Evolutionary conservation across 768 basidiomycete genomes (phyloP).

Genomic region (Botryobasidium botryosum): DNA sequence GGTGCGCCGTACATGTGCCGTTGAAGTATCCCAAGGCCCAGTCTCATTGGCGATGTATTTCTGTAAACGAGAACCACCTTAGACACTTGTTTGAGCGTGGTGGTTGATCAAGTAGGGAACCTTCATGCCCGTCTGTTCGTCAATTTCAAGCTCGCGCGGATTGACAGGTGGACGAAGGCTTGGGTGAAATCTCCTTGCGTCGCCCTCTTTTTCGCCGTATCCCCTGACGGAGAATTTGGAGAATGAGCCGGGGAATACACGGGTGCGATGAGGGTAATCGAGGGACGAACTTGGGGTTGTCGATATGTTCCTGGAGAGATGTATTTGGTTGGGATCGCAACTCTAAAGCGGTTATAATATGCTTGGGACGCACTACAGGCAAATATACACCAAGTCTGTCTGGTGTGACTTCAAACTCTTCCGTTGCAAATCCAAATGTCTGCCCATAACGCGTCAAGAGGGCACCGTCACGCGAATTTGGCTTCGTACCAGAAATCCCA

Average conservation of each 20-base stretch:
- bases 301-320: constrained; percentile 56
- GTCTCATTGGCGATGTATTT: constrained; percentile 75
- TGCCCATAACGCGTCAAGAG: not conserved
- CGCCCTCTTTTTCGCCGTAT: constrained; percentile 65
- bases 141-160: constrained; percentile 70
- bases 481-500: constrained; percentile 60
- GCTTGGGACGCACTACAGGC: constrained; percentile 27
- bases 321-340: not conserved
- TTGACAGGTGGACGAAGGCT: constrained; percentile 70
- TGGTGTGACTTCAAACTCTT: constrained; percentile 73
- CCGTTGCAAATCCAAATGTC: constrained; percentile 44
- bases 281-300: constrained; percentile 55
- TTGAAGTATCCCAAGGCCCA: constrained; percentile 79
- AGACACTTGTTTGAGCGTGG: not conserved
- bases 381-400: constrained; percentile 76
- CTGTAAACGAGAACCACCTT: constrained; percentile 16
- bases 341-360: too few relatives aligned
- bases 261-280: not conserved
- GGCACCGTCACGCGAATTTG: not conserved
- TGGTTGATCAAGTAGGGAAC: constrained; percentile 19
- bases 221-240: constrained; percentile 29
- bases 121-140: constrained; percentile 81
- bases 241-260: too few relatives aligned
- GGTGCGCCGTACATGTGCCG: constrained; percentile 53
- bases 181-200: constrained; percentile 62